These are phyloP conservation scores for Quercus suber DNA, from an alignment of 306 rosid genomes.

Conservation along the genomic window DNA sequence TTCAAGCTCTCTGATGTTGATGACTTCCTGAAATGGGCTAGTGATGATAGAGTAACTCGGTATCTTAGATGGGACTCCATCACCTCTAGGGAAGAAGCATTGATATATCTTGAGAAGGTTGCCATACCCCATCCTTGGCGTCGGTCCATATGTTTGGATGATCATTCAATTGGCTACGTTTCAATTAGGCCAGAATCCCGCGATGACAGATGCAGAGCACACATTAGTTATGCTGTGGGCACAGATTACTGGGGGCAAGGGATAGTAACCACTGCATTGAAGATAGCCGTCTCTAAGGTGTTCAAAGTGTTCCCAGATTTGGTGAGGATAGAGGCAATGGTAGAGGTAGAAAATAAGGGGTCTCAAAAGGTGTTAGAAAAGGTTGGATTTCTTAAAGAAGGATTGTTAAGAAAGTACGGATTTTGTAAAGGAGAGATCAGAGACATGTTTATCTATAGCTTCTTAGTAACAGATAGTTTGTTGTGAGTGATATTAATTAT, in stretches of 20 bases:
- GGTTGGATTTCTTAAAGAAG: constrained; percentile 55
- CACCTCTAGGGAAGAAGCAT: neutral
- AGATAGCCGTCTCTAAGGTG: constrained; percentile 22
- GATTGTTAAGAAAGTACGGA: constrained; percentile 45
- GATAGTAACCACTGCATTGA: constrained; percentile 40
- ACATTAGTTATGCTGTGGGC: constrained; percentile 44
- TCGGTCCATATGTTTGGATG: constrained; percentile 35
- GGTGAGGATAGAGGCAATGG: constrained; percentile 51
- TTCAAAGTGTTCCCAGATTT: constrained; percentile 35
- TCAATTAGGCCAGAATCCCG: constrained; percentile 28
- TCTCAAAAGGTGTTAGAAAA: constrained; percentile 55
- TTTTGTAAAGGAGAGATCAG: constrained; percentile 41
- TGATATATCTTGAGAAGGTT: neutral
- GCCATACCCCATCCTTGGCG: neutral
- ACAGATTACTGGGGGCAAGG: constrained; percentile 54
- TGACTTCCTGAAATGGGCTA: constrained; percentile 31
- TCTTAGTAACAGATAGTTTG: constrained; percentile 7
- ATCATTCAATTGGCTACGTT: constrained; percentile 30
- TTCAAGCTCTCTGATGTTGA: constrained; percentile 19
- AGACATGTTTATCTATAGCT: constrained; percentile 33
- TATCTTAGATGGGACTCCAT: constrained; percentile 28
- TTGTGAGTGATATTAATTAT: neutral
- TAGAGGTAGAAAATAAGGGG: constrained; percentile 47
- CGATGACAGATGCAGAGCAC: constrained; percentile 38
- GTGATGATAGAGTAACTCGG: constrained; percentile 30